Conservation (phyloP, 306 rosid species). For the Rubus idaeus region DNA sequence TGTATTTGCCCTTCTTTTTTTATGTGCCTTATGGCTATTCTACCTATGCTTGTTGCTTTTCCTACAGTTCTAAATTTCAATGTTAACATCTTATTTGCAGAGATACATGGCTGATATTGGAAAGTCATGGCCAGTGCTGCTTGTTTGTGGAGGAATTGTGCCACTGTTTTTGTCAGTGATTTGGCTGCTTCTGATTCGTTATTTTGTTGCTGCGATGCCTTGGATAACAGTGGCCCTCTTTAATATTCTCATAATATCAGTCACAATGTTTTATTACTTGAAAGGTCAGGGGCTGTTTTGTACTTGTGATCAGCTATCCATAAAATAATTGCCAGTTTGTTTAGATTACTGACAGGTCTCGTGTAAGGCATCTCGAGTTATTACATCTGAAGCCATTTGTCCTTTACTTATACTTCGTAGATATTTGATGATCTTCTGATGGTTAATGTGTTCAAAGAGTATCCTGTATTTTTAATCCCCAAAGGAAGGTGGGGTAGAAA, state of each 20-base stretch:
- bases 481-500: neutral
- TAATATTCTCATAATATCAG: slow-evolving; percentile 75
- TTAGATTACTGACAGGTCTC: neutral
- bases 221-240: slow-evolving; percentile 86
- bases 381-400: neutral
- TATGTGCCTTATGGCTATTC: neutral
- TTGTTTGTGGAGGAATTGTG: slow-evolving; percentile 92
- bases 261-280: slow-evolving; percentile 80
- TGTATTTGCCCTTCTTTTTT: neutral
- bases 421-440: neutral
- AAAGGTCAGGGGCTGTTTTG: slow-evolving; percentile 60
- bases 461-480: neutral
- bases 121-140: slow-evolving; percentile 92
- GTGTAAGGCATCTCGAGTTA: neutral
- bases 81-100: slow-evolving; percentile 43
- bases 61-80: neutral
- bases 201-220: slow-evolving; percentile 95
- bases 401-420: neutral
- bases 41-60: neutral
- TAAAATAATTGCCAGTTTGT: neutral
- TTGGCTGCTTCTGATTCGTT: slow-evolving; percentile 94
- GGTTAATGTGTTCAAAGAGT: neutral
- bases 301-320: slow-evolving; percentile 1
- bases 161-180: slow-evolving; percentile 88
- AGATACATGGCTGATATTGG: slow-evolving; percentile 98